phyloP scores from a whole-genome alignment of 2,329 filamentous ascomycete genomes.

The Fusarium fujikuroi region DNA sequence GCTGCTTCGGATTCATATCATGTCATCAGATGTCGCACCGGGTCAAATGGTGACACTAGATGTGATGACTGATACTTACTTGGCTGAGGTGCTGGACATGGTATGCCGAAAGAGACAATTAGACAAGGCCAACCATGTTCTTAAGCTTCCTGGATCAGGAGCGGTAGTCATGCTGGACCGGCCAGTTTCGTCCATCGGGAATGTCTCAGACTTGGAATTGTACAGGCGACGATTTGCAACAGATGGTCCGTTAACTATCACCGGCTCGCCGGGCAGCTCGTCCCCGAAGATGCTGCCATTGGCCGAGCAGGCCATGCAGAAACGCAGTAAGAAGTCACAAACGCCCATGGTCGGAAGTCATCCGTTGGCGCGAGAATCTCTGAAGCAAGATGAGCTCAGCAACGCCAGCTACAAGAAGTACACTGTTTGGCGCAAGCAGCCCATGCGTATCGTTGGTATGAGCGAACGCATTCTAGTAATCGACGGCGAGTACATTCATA shows the following conservation, averaged over 20 bases:
- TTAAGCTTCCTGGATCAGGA: slow-evolving; percentile 79
- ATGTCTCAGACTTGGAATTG: slow-evolving; percentile 79
- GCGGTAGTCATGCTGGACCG: slow-evolving; percentile 81
- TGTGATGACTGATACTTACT: slow-evolving; percentile 84
- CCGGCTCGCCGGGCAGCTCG: slow-evolving; percentile 73
- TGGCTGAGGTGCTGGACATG: slow-evolving; percentile 82
- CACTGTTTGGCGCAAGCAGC: slow-evolving; percentile 83
- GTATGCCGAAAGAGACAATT: slow-evolving; percentile 81
- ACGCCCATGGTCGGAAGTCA: slow-evolving; percentile 67
- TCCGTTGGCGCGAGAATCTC: slow-evolving; percentile 72
- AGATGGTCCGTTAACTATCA: slow-evolving; percentile 75
- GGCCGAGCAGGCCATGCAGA: slow-evolving; percentile 55
- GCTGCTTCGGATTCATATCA: slow-evolving; percentile 76
- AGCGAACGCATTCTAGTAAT: slow-evolving; percentile 82
- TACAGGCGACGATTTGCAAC: slow-evolving; percentile 79
- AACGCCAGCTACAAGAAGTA: slow-evolving; percentile 77
- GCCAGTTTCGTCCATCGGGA: slow-evolving; percentile 81
- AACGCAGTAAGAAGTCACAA: slow-evolving; percentile 63
- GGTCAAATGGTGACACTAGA: slow-evolving; percentile 79
- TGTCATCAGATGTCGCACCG: slow-evolving; percentile 74
- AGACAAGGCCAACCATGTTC: slow-evolving; percentile 81
- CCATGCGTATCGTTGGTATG: slow-evolving; percentile 80
- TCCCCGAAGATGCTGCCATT: slow-evolving; percentile 73
- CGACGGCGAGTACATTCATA: slow-evolving; percentile 87
- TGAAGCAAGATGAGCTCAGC: slow-evolving; percentile 68